Conservation (phyloP, 2,329 filamentous ascomycete genomes). For the Chrysosporium queenslandicum region DNA sequence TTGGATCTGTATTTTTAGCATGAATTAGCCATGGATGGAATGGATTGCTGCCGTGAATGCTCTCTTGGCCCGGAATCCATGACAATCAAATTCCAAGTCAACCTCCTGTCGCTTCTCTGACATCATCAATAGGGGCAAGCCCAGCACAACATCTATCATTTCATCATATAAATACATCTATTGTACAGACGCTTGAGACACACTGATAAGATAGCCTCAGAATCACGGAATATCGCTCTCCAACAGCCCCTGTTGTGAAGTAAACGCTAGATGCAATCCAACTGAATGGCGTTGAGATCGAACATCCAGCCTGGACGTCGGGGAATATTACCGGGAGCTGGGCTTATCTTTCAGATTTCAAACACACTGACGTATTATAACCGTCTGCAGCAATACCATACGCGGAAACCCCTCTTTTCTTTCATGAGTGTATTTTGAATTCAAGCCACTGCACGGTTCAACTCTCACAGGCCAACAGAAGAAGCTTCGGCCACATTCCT, state of each 20-base stretch:
- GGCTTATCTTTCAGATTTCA: background rate
- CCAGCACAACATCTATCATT: background rate
- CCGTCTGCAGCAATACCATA: background rate
- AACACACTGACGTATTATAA: background rate
- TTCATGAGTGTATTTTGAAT: background rate
- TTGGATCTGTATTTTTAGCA: background rate
- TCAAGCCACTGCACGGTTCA: conserved; percentile 3
- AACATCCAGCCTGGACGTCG: background rate
- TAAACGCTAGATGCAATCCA: too few relatives aligned
- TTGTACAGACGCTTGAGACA: too few relatives aligned
- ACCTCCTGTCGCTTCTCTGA: background rate
- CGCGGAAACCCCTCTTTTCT: background rate
- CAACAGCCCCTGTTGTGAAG: too few relatives aligned
- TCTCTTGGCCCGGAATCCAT: background rate
- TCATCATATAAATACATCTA: too few relatives aligned
- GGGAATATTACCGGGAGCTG: background rate
- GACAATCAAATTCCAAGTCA: too few relatives aligned
- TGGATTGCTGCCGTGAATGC: background rate
- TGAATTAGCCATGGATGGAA: background rate
- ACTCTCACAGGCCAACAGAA: background rate
- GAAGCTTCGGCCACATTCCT: conserved; percentile 10
- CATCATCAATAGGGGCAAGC: conserved; percentile 2
- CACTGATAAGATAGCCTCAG: too few relatives aligned
- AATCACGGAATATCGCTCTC: too few relatives aligned
- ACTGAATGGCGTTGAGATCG: background rate